A percentile compares a stretch with the other conserved stretches of the same genome.
Evolutionary conservation across 257 asterid species (phyloP).

Genomic region (Anisodus acutangulus): DNA sequence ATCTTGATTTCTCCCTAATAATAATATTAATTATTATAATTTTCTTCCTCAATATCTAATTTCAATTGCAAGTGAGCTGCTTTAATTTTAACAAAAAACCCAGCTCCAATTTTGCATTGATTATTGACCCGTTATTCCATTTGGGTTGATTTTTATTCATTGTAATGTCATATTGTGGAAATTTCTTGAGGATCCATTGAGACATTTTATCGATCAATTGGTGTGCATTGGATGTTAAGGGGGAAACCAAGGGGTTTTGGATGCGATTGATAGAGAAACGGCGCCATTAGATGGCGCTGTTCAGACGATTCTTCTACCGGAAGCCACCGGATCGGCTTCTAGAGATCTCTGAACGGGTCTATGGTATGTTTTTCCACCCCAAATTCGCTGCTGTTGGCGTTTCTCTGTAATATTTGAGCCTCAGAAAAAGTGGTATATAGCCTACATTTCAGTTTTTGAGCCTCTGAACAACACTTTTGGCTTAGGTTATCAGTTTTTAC

Average conservation of each 20-base stretch:
- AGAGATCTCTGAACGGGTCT: constrained; percentile 98
- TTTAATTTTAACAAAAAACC: constrained; percentile 12
- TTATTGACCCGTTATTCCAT: not conserved
- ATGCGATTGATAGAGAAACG: constrained; percentile 63
- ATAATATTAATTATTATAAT: not conserved
- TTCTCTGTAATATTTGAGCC: not conserved
- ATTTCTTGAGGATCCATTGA: constrained; percentile 25
- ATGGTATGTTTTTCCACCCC: constrained; percentile 53
- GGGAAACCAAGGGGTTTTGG: constrained; percentile 52
- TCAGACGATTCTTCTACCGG: constrained; percentile 90
- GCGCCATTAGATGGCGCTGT: constrained; percentile 99
- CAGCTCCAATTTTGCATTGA: constrained; percentile 6
- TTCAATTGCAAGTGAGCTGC: constrained; percentile 10
- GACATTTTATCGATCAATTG: constrained; percentile 12
- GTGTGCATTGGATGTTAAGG: constrained; percentile 23
- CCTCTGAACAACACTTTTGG: not conserved
- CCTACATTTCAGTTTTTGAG: not conserved
- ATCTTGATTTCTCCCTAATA: not conserved
- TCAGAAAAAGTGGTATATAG: not conserved
- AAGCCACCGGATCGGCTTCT: constrained; percentile 99
- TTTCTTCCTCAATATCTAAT: not conserved
- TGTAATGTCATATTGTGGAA: not conserved
- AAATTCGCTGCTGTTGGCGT: not conserved
- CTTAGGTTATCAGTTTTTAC: not conserved
- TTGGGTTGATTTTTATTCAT: not conserved